Percentiles rank a stretch among this genome's conserved stretches.
Evolutionary conservation across 176 grass and related monocot genomes (phyloP).

Genomic region (Triticum dicoccoides): DNA sequence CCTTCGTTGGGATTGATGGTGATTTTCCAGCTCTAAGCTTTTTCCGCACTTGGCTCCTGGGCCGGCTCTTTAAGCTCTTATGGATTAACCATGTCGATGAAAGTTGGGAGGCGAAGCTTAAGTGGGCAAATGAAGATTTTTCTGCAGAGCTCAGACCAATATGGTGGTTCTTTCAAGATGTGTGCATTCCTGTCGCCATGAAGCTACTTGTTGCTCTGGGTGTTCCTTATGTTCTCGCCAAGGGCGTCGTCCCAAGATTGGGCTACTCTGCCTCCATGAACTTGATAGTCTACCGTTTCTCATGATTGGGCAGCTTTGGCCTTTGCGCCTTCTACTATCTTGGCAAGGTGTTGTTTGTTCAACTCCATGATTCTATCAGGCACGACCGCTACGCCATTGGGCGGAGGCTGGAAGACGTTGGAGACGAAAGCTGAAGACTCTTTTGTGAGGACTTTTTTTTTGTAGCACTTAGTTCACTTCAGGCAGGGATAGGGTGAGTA

Average conservation of each 20-base stretch:
- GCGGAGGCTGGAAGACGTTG: conserved; percentile 38
- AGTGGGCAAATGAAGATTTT: conserved; percentile 24
- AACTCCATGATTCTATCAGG: conserved; percentile 46
- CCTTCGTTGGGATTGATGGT: conserved; percentile 10
- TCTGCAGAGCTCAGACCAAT: conserved; percentile 31
- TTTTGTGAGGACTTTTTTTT: background rate
- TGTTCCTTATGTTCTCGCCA: conserved; percentile 48
- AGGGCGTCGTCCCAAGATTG: conserved; percentile 36
- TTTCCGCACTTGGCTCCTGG: conserved; percentile 39
- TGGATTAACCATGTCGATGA: conserved; percentile 28
- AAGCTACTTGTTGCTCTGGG: conserved; percentile 47
- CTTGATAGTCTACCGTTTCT: conserved; percentile 40
- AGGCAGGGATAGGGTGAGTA: background rate
- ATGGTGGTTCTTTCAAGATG: conserved; percentile 39
- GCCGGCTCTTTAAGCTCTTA: conserved; percentile 13
- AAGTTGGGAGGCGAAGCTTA: conserved; percentile 42
- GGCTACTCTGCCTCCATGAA: conserved; percentile 47
- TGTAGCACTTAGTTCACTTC: background rate
- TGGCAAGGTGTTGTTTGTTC: conserved; percentile 22
- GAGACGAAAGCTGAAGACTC: background rate
- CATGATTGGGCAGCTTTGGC: conserved; percentile 41
- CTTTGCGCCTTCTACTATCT: conserved; percentile 21
- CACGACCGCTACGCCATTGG: conserved; percentile 49
- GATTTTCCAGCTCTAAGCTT: conserved; percentile 30
- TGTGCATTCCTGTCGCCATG: conserved; percentile 31